phyloP scores from a whole-genome alignment of 139 green algal genomes.

The Coelastrella sp. region DNA sequence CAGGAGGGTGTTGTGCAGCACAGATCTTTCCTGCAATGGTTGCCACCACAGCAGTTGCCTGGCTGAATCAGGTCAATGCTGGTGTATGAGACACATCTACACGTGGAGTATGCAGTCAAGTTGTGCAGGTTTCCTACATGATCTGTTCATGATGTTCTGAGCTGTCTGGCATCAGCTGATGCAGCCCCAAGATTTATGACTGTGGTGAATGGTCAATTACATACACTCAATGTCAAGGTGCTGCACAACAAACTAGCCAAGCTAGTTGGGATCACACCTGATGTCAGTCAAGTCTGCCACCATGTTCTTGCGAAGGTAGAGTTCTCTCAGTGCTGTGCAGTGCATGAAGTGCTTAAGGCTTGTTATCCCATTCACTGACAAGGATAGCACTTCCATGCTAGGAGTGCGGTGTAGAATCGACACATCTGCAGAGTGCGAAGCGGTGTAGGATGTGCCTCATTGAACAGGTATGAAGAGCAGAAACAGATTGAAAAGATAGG shows the following conservation, averaged over 20 bases:
- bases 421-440: constrained; percentile 6
- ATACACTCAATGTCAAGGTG: neutral
- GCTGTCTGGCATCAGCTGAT: no score
- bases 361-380: constrained; percentile 73
- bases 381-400: constrained; percentile 70
- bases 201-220: no score
- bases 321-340: constrained; percentile 57
- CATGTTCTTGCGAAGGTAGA: constrained; percentile 81
- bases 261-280: neutral
- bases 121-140: no score
- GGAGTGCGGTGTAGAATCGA: constrained; percentile 69
- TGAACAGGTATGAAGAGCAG: neutral
- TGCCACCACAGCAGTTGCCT: no score
- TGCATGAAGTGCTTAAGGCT: constrained; percentile 62
- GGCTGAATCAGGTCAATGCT: no score
- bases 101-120: no score
- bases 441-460: neutral
- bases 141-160: no score
- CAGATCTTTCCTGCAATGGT: neutral
- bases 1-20: neutral
- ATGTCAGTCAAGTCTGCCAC: constrained; percentile 50
- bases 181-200: no score
- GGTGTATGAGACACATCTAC: no score
- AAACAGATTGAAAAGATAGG: neutral
- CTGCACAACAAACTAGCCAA: no score